Base-by-base conservation (phyloP, 2,329 filamentous ascomycete species). In the Fusarium austroafricanum region DNA sequence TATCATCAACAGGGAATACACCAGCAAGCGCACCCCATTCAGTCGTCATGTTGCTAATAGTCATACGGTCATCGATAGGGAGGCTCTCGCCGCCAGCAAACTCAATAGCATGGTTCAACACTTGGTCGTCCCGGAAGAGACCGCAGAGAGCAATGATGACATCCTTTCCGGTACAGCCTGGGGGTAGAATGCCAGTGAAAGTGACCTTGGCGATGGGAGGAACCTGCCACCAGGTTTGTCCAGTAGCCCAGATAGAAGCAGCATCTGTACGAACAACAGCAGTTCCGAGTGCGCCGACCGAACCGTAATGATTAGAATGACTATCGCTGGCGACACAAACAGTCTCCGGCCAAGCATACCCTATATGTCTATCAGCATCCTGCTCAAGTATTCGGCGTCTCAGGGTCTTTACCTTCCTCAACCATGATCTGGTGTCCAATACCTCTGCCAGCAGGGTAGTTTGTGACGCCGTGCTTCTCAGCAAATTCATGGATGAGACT, bases 341-440 rank as follows among this genome's bases (percentile, higher is more conserved):
- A 0, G 92, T 96, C 2, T 92, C 91, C 0, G 95, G 95, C 93
- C 93, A 98, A 2, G 81, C 73, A 83, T 91, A 83, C 93, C 93
- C 55, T 57, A 50, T 49, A 8, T 6, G 10, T 3, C 3, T 6
- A 21, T 64, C 11, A 64, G 45, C 17, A 46, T 7, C 5, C 15
- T 14, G 6, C 10, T 28, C 23, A 3, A 2, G 6, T 5, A 7
- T 20, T 5, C 1, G 10, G 6, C 4, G 20, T 0, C 1, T n/a
- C 17, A 4, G 10, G 40, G 14, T 26, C 2, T 20, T 12, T 56
- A 72, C 61, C 74, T 39, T 78, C 72, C 77, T 97, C 94, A 0
- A 97, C 87, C 91, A 96, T 94, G 71, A 95, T 90, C 78, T 97
- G 95, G 77, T 97, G 95, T 1, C 94, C 94, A 73, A 97, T 97